phyloP scores from a whole-genome alignment of 208 protist species.

The Acanthamoeba healyi region DNA sequence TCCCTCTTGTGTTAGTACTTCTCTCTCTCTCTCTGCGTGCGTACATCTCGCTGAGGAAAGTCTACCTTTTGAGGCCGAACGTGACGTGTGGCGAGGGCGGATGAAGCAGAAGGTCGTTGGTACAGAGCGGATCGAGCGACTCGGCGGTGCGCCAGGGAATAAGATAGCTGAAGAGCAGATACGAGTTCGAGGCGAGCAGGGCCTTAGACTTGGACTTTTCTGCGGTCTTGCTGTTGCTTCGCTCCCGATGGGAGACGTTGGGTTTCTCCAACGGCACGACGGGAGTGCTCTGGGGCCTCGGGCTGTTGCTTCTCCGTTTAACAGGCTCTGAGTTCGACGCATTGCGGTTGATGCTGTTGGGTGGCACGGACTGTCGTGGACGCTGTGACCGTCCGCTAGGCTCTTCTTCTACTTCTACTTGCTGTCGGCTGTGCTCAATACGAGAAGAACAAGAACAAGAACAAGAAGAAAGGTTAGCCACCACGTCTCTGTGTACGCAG shows the following conservation, averaged over 20 bases:
- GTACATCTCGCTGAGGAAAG: not conserved
- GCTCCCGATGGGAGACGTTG: not conserved
- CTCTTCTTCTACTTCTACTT: not conserved
- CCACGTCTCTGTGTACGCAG: no score
- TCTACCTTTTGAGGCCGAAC: slow-evolving; percentile 12
- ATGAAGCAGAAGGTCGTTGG: not conserved
- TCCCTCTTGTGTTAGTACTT: no score
- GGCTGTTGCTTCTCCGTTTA: not conserved
- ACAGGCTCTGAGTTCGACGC: not conserved
- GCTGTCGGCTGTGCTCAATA: not conserved
- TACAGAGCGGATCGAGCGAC: slow-evolving; percentile 13
- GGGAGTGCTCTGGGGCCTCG: not conserved
- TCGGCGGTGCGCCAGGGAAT: slow-evolving; percentile 30
- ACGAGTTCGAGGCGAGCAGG: not conserved
- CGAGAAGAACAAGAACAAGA: not conserved
- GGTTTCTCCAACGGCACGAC: not conserved
- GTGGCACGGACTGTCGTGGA: not conserved
- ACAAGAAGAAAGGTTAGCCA: no score
- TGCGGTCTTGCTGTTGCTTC: not conserved
- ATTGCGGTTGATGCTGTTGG: not conserved
- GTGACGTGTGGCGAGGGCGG: slow-evolving; percentile 32
- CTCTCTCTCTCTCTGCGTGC: no score
- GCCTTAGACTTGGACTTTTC: not conserved
- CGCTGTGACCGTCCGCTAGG: not conserved
- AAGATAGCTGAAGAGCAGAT: slow-evolving; percentile 64